phyloP scores from a whole-genome alignment of 257 asterid genomes.

The Lithospermum erythrorhizon region DNA sequence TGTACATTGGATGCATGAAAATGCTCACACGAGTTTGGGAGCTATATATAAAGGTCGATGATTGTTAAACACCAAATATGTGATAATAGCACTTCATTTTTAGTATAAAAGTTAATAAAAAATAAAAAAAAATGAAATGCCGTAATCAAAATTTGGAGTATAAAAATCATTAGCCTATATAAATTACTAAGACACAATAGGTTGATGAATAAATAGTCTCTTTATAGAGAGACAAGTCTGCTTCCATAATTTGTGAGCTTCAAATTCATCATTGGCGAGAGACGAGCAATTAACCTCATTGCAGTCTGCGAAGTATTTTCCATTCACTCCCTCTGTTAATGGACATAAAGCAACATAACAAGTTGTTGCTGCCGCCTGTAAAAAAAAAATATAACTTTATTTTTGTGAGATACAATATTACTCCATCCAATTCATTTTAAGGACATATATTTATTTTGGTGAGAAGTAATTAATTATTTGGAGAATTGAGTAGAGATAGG shows the following conservation, averaged over 20 bases:
- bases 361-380: conserved; percentile 86
- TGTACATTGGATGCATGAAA: too few species aligned
- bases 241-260: conserved; percentile 54
- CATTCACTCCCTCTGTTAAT: conserved; percentile 37
- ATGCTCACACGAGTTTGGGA: too few species aligned
- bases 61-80: too few species aligned
- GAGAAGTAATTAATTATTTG: too few species aligned
- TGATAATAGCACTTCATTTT: too few species aligned
- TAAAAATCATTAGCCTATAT: too few species aligned
- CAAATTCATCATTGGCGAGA: conserved; percentile 45
- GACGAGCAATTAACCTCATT: conserved; percentile 60
- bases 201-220: conserved; percentile 31
- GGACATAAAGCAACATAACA: conserved; percentile 77
- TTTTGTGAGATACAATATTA: background rate
- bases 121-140: too few species aligned
- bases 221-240: conserved; percentile 49
- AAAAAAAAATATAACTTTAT: conserved; percentile 1
- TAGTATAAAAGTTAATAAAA: too few species aligned
- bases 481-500: conserved; percentile 1
- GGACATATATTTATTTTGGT: too few species aligned
- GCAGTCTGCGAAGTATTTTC: conserved; percentile 83
- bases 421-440: too few species aligned
- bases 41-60: too few species aligned
- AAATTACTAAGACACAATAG: background rate
- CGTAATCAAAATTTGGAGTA: too few species aligned